Evolutionary conservation across 768 basidiomycete species (phyloP), one percentile per base, ranked within the genome.

Genomic region (Termitomyces eurrhizus): DNA sequence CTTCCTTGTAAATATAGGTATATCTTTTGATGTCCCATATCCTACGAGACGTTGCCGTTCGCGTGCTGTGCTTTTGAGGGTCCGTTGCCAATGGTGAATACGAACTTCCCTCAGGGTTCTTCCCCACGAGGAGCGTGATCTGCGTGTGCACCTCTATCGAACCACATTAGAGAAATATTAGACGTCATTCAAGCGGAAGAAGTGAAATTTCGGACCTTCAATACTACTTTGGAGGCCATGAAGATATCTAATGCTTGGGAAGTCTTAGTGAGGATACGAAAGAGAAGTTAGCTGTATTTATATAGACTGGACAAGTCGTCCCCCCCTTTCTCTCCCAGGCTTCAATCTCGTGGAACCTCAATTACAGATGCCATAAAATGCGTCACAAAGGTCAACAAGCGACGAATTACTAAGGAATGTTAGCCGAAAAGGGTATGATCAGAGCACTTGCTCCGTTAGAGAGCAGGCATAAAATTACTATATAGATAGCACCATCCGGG

Each of bases 371-470:
- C 29, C 29, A 49, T 4, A 9, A n/a, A 5, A 4, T 35, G n/a
- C 18, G 50, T 51, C 50, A 51, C 13, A 49, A 24, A 36, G 2
- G 21, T 24, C 21, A 52, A 7, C 12, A 21, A 21, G 13, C n/a
- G n/a, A 21, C 6, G 33, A 21, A 18, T 33, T 26, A 48, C n/a
- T 24, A 24, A 14, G 35, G 29, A 33, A 35, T 7, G 56, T 46
- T 54, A 59, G 37, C 57, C n/a, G 41, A 37, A 26, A 56, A 59
- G 46, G 50, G n/a, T n/a, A 26, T 50, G 16, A 56, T 59, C 48
- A 56, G 59, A 63, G 62, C 59, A 63, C 9, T 35, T 60, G 62
- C 62, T 63, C 62, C 56, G 7, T 42, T 21, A 2, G 44, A 52
- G 62, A 52, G 62, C 54, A 58, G 36, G 26, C 6, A 16, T 1